Evolutionary conservation across 495 filamentous ascomycete species (phyloP).

Genomic region (Penicillium salamii): DNA sequence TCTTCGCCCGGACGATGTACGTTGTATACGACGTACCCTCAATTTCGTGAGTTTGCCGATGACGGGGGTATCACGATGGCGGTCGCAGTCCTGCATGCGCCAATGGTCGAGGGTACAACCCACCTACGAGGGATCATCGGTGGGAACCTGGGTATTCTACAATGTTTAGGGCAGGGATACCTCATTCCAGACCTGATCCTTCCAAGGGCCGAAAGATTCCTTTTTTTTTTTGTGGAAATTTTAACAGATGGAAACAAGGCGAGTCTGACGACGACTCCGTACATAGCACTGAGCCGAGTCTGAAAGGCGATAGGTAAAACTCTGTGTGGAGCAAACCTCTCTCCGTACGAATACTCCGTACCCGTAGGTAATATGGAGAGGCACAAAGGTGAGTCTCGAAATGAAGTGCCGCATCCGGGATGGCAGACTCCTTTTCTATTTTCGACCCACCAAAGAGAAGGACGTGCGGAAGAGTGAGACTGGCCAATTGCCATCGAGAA

Average conservation of each 20-base stretch:
- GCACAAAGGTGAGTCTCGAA: conserved; percentile 9
- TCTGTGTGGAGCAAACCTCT: conserved; percentile 17
- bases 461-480: not conserved
- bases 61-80: conserved; percentile 23
- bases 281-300: conserved; percentile 3
- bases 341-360: too few relatives aligned
- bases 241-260: not conserved
- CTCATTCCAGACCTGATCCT: conserved; percentile 7
- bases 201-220: not conserved
- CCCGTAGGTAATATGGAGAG: not conserved
- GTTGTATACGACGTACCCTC: not conserved
- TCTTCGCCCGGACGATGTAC: conserved; percentile 5
- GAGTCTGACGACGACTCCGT: conserved; percentile 1
- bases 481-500: not conserved
- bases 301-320: conserved; percentile 3
- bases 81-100: conserved; percentile 26
- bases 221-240: not conserved
- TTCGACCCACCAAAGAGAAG: conserved; percentile 8
- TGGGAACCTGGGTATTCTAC: conserved; percentile 3
- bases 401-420: conserved; percentile 23
- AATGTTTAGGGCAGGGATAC: not conserved
- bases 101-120: conserved; percentile 27
- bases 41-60: conserved; percentile 10
- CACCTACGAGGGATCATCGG: conserved; percentile 19
- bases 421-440: conserved; percentile 7